Percentiles rank a stretch among this genome's conserved stretches.
phyloP scores from a whole-genome alignment of 306 rosid genomes.

The Gleditsia sinensis region DNA sequence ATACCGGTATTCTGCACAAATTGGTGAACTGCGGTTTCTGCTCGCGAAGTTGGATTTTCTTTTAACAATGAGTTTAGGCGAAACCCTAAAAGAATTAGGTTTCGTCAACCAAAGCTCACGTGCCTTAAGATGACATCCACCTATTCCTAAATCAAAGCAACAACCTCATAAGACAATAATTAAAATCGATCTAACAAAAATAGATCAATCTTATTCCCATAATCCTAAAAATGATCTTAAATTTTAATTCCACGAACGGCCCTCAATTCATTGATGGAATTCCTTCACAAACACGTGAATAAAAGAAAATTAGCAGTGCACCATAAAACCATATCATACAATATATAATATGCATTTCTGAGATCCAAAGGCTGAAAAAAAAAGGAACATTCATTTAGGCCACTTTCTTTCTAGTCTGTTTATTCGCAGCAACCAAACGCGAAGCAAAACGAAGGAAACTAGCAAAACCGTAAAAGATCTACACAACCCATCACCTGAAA shows the following conservation, averaged over 20 bases:
- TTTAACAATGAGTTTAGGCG: conserved; percentile 54
- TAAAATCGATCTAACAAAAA: conserved; percentile 1
- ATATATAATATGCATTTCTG: background rate
- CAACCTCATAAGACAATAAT: background rate
- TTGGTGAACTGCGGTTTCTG: conserved; percentile 46
- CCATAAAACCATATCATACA: conserved; percentile 11
- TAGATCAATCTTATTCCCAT: background rate
- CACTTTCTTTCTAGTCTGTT: background rate
- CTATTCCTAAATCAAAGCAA: conserved; percentile 35
- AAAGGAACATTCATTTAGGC: background rate
- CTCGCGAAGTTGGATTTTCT: conserved; percentile 47
- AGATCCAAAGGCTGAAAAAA: background rate
- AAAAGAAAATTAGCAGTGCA: background rate
- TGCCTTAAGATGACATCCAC: conserved; percentile 60
- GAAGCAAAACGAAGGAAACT: background rate
- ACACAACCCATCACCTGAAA: conserved; percentile 32
- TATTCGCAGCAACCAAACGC: background rate
- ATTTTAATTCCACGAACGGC: background rate
- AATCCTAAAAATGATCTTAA: background rate
- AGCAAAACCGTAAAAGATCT: background rate
- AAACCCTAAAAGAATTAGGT: conserved; percentile 41
- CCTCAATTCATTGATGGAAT: background rate
- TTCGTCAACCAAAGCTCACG: conserved; percentile 52
- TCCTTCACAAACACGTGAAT: background rate
- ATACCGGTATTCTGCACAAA: conserved; percentile 76